phyloP scores from a whole-genome alignment of 2,329 filamentous ascomycete species.

The Fusarium compactum region DNA sequence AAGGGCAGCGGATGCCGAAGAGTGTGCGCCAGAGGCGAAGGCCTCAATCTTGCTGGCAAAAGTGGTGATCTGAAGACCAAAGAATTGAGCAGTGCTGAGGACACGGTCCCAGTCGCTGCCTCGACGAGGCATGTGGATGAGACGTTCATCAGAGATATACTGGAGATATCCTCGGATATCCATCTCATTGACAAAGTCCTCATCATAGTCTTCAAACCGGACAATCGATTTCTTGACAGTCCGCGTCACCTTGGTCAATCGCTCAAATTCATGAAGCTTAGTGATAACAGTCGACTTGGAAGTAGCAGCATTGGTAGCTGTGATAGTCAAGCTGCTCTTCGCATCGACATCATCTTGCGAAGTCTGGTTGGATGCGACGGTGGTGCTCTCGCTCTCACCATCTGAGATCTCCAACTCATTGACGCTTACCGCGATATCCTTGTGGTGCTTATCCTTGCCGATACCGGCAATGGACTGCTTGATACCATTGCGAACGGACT shows the following conservation, averaged over 20 bases:
- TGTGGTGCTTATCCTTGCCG: slow-evolving; percentile 20
- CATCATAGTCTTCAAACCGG: slow-evolving; percentile 38
- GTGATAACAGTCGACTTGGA: not conserved
- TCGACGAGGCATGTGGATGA: slow-evolving; percentile 56
- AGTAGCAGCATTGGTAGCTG: not conserved
- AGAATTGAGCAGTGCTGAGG: slow-evolving; percentile 56
- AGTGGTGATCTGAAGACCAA: slow-evolving; percentile 55
- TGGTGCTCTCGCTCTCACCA: slow-evolving; percentile 30
- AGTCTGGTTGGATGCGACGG: slow-evolving; percentile 20
- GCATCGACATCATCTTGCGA: slow-evolving; percentile 9
- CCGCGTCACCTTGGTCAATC: slow-evolving; percentile 31
- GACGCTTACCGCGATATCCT: slow-evolving; percentile 11
- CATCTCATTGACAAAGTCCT: slow-evolving; percentile 39
- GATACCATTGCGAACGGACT: slow-evolving; percentile 27
- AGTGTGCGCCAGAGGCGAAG: slow-evolving; percentile 37
- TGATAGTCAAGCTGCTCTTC: slow-evolving; percentile 4
- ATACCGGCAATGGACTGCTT: slow-evolving; percentile 21
- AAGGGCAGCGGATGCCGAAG: slow-evolving; percentile 50
- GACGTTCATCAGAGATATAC: slow-evolving; percentile 55
- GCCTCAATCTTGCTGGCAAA: slow-evolving; percentile 52
- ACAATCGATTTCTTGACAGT: slow-evolving; percentile 36
- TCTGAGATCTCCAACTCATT: slow-evolving; percentile 20
- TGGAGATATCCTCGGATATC: slow-evolving; percentile 49
- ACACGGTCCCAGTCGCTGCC: slow-evolving; percentile 59
- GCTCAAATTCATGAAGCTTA: slow-evolving; percentile 21